Conservation (phyloP, 1,139 yeast species). For the Pichia sp. region DNA sequence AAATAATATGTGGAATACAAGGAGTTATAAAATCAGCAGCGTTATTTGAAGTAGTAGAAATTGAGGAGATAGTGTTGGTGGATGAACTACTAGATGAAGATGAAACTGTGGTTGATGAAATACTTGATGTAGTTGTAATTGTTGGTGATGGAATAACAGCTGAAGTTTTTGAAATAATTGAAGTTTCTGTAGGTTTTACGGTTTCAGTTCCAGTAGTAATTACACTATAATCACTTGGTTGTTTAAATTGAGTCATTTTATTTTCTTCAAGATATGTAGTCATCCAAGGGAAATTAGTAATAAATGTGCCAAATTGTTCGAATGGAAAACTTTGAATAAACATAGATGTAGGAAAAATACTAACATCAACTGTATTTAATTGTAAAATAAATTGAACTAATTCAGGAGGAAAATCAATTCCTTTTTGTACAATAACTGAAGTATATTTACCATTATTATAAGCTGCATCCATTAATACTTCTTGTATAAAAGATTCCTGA, state of each 20-base stretch:
- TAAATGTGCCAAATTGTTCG: conserved; percentile 36
- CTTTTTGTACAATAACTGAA: conserved; percentile 29
- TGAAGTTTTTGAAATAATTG: not conserved
- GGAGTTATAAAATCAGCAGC: not conserved
- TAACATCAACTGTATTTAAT: conserved; percentile 17
- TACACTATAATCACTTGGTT: conserved; percentile 28
- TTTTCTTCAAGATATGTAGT: conserved; percentile 31
- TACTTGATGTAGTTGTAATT: not conserved
- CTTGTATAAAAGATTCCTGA: conserved; percentile 28
- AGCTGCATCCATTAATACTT: conserved; percentile 31
- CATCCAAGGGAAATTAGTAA: conserved; percentile 41
- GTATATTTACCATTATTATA: conserved; percentile 25
- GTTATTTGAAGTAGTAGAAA: not conserved
- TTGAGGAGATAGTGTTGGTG: not conserved
- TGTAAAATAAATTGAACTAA: conserved; percentile 31
- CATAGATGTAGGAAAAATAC: conserved; percentile 27
- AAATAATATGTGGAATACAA: not conserved
- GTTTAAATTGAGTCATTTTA: conserved; percentile 31
- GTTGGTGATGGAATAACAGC: not conserved
- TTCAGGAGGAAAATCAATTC: conserved; percentile 31
- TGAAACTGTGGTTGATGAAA: not conserved
- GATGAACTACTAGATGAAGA: not conserved
- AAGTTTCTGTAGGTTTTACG: too few species aligned
- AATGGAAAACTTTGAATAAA: conserved; percentile 37
- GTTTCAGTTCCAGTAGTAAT: conserved; percentile 7